Evolutionary conservation across 495 filamentous ascomycete species (phyloP), one percentile per base, ranked within the genome.

Genomic region (Trypethelium eluteriae): DNA sequence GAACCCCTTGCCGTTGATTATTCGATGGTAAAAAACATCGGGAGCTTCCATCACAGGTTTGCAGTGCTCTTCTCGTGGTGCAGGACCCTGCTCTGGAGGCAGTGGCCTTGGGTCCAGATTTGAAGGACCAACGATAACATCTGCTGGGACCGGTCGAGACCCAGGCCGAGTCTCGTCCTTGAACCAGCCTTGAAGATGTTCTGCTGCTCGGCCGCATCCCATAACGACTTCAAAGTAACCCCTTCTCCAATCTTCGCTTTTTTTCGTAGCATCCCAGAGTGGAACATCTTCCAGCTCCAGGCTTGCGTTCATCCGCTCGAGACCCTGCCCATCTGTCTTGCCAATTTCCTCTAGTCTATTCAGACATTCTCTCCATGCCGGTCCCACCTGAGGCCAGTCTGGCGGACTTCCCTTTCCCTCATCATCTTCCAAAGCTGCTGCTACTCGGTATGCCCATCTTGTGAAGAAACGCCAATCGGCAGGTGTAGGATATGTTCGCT

Each of bases 181-280:
- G 47, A 93, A 81, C 81, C 86, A 89, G 11, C 88, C 89, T 62
- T 95, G 91, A 32, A 93, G 76, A 68, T 89, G 85, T 79, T 96
- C 92, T 2, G 91, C 88, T 2, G 87, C 85, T 67, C 85, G 85
- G 0, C 88, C 92, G 67, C 82, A 82, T 10, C 87, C 82, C 86
- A 96, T 89, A 35, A 96, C 75, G 25, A 85, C 82, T 69, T 93
- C 83, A 75, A 85, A 92, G 72, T 96, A 96, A 0, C 91, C 89
- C 62, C 89, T 80, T 70, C 89, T 79, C 92, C 92, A 96, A 39
- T 86, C 78, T 74, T 93, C 88, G 47, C 85, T 84, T 75, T 92
- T 96, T 1, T 75, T 78, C 0, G 84, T 85, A 65, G 94, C 78
- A 78, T 96, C 91, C 53, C 53, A 59, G 14, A 36, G 10, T 9